Conservation (phyloP, 2,329 filamentous ascomycete species). For the Cytospora leucostoma region DNA sequence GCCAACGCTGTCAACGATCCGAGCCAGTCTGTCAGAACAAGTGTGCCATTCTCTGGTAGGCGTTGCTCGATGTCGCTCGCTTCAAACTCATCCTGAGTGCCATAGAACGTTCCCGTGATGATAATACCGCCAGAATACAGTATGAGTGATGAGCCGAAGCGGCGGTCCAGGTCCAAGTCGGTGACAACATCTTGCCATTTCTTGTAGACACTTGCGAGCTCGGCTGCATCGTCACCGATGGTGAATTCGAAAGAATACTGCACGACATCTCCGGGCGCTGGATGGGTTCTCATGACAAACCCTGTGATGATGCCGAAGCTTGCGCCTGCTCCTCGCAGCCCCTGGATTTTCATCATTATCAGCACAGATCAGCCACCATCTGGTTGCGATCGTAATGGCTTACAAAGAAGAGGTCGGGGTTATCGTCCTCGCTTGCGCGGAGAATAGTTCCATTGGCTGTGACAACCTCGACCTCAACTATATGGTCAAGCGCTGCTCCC, state of each 20-base stretch:
- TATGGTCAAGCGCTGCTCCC: constrained; percentile 57
- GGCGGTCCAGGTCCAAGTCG: constrained; percentile 56
- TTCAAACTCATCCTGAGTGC: constrained; percentile 57
- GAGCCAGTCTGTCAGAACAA: constrained; percentile 64
- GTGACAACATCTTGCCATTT: constrained; percentile 60
- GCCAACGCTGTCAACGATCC: constrained; percentile 56
- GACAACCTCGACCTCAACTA: constrained; percentile 57
- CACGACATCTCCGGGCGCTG: constrained; percentile 56
- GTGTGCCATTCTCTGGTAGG: constrained; percentile 47
- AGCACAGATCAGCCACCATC: not conserved
- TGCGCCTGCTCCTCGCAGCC: constrained; percentile 57
- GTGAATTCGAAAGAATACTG: constrained; percentile 60
- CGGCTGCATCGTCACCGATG: constrained; percentile 46
- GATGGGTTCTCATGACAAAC: constrained; percentile 58
- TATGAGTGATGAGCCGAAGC: constrained; percentile 60
- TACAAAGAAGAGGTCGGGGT: constrained; percentile 57
- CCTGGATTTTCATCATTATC: constrained; percentile 34
- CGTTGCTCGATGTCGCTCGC: constrained; percentile 50
- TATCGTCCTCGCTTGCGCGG: constrained; percentile 48
- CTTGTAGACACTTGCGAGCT: constrained; percentile 52
- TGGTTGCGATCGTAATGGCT: constrained; percentile 26
- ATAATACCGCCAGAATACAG: constrained; percentile 55
- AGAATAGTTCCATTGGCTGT: constrained; percentile 56
- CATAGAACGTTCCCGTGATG: constrained; percentile 64
- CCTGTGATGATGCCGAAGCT: constrained; percentile 60